These are phyloP conservation scores for Apophysomyces ossiformis DNA, from an alignment of 371 early-diverging fungal species.

Conservation along the genomic window DNA sequence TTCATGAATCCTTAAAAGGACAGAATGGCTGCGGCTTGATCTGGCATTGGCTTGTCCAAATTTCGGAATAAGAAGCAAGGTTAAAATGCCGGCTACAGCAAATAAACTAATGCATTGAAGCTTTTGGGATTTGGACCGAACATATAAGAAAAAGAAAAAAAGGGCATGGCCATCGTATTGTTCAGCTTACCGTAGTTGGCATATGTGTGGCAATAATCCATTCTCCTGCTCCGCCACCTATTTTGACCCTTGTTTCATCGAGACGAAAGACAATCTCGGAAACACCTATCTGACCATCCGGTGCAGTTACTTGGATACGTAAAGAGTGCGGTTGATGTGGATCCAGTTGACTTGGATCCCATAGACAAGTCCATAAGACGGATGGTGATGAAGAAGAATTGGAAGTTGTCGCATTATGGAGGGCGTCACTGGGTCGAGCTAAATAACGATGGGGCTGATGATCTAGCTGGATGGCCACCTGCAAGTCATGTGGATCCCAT, in stretches of 20 bases:
- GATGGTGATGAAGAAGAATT: slow-evolving; percentile 24
- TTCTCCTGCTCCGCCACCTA: slow-evolving; percentile 73
- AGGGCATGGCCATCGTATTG: not conserved
- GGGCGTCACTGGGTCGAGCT: slow-evolving; percentile 27
- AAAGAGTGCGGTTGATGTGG: slow-evolving; percentile 67
- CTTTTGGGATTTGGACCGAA: slow-evolving; percentile 25
- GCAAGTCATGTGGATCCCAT: slow-evolving; percentile 28
- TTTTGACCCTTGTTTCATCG: slow-evolving; percentile 62
- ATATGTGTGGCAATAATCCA: slow-evolving; percentile 73
- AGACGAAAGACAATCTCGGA: slow-evolving; percentile 60
- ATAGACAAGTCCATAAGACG: slow-evolving; percentile 77
- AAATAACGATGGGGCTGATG: slow-evolving; percentile 41
- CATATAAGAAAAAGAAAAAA: not conserved
- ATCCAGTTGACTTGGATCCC: slow-evolving; percentile 71
- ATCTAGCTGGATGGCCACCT: slow-evolving; percentile 55
- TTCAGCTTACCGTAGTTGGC: slow-evolving; percentile 47
- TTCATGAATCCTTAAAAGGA: slow-evolving; percentile 34
- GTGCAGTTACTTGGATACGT: slow-evolving; percentile 59
- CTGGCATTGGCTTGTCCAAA: slow-evolving; percentile 24
- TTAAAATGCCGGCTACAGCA: slow-evolving; percentile 21
- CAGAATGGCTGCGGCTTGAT: slow-evolving; percentile 4
- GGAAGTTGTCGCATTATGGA: too few species aligned
- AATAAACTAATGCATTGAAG: slow-evolving; percentile 29
- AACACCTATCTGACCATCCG: slow-evolving; percentile 47
- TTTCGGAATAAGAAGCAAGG: slow-evolving; percentile 35